Evolutionary conservation across 2,329 filamentous ascomycete genomes (phyloP), one percentile per base, ranked within the genome.

Genomic region (Conoideocrella luteorostrata): DNA sequence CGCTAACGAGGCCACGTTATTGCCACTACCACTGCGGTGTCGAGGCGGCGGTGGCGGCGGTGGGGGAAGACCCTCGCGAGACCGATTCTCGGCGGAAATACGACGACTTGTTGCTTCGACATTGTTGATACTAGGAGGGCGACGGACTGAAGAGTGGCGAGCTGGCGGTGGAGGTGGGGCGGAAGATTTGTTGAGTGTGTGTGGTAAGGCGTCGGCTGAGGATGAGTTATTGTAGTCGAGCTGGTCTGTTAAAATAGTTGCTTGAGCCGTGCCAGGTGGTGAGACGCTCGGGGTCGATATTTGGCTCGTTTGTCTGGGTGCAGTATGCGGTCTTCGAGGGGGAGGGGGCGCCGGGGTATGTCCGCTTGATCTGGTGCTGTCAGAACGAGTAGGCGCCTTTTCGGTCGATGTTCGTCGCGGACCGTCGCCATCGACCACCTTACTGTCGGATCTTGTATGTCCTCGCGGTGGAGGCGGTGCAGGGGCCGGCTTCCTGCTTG

Each of bases 301-400:
- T 17, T 53, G 53, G 28, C 46, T 56, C 3, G 55, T 51, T 33
- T 60, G 60, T 29, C 57, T 65, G n/a, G 64, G 57, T 13, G 51
- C 56, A 37, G 67, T 65, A 24, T 63, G 63, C 6, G 69, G 69
- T 23, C 78, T 68, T 35, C 77, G 67, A 7, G 77, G 74, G 1
- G 77, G 77, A 15, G 78, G 77, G 13, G 77, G 76, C 7, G 71
- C 69, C 0, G 75, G 76, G 0, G 66, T 68, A 43, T 63, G 61
- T 15, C 59, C 55, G 45, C 62, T 64, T 40, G 65, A 60, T 32
- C 70, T 70, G 26, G 69, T 52, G 47, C 69, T 72, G 17, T 70
- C 70, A 4, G 72, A 61, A 7, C 70, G 67, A 1, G 72, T 71
- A 4, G 65, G 59, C 5, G 59, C 64, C 7, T 74, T 77, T n/a